Conservation (phyloP, 2,329 filamentous ascomycete species). For the Cryphonectria japonica region DNA sequence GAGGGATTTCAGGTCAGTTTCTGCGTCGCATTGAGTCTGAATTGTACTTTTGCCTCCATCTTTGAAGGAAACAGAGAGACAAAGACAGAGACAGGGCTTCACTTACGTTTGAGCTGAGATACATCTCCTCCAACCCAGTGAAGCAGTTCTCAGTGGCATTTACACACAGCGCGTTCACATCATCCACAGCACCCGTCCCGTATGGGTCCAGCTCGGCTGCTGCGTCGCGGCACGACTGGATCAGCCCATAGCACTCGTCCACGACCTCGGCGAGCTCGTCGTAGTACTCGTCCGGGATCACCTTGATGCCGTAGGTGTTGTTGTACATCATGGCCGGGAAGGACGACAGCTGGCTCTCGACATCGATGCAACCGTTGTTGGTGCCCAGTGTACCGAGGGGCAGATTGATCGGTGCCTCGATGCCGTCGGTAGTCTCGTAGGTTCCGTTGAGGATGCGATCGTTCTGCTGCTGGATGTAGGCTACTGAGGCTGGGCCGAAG, state of each 20-base stretch:
- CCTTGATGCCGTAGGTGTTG: constrained; percentile 30
- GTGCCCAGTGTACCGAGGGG: constrained; percentile 36
- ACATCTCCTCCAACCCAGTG: constrained; percentile 35
- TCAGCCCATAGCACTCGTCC: constrained; percentile 26
- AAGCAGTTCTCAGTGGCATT: constrained; percentile 22
- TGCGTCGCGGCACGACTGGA: constrained; percentile 21
- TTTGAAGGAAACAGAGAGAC: neutral
- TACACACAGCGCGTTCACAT: constrained; percentile 27
- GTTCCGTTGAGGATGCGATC: constrained; percentile 30
- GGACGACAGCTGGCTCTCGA: constrained; percentile 31
- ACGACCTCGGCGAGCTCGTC: constrained; percentile 18
- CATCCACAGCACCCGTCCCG: constrained; percentile 22
- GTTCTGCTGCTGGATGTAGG: constrained; percentile 36
- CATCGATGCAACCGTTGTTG: constrained; percentile 36
- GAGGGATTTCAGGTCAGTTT: constrained; percentile 22
- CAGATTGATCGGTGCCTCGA: constrained; percentile 30
- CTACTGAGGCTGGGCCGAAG: constrained; percentile 37
- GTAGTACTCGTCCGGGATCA: constrained; percentile 27
- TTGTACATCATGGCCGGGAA: constrained; percentile 32
- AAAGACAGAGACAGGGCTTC: neutral
- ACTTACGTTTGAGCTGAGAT: constrained; percentile 44
- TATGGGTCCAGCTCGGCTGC: constrained; percentile 50
- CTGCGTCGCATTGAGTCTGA: neutral
- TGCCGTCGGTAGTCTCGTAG: constrained; percentile 19
- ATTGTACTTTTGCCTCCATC: neutral